Conservation (phyloP, 805 yeast genomes). For the Candida pseudofarinosa region DNA sequence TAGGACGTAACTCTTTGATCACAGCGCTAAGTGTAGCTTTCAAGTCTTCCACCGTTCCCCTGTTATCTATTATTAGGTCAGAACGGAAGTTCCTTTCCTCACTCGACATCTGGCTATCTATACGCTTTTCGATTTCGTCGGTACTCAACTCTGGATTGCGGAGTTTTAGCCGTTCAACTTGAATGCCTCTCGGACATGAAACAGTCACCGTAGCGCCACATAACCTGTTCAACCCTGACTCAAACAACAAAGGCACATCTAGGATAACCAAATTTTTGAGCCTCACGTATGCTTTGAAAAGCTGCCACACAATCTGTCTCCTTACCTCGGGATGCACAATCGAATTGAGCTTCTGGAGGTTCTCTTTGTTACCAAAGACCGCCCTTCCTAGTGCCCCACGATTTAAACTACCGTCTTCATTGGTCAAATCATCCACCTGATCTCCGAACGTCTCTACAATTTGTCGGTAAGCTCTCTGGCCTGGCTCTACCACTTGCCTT, state of each 20-base stretch:
- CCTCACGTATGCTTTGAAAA: conserved; percentile 53
- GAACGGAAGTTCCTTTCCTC: conserved; percentile 54
- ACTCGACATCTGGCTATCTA: conserved; percentile 70
- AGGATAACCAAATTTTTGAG: conserved; percentile 62
- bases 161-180: conserved; percentile 55
- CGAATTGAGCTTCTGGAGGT: conserved; percentile 57
- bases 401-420: conserved; percentile 47
- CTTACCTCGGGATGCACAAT: conserved; percentile 89
- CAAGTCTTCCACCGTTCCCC: conserved; percentile 25
- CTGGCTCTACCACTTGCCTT: conserved; percentile 79
- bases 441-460: conserved; percentile 59
- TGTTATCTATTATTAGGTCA: conserved; percentile 67
- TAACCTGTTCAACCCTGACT: conserved; percentile 61
- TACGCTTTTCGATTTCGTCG: conserved; percentile 69
- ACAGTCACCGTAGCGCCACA: conserved; percentile 76
- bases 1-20: conserved; percentile 25
- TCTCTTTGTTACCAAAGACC: conserved; percentile 67
- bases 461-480: conserved; percentile 60
- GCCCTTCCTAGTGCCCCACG: conserved; percentile 71
- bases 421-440: conserved; percentile 47
- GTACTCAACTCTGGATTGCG: conserved; percentile 65
- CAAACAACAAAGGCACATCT: conserved; percentile 90
- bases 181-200: conserved; percentile 53
- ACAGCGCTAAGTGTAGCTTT: conserved; percentile 16
- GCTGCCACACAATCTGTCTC: conserved; percentile 55